phyloP scores from a whole-genome alignment of 352 stramenopile species.

The Plasmopara viticola region DNA sequence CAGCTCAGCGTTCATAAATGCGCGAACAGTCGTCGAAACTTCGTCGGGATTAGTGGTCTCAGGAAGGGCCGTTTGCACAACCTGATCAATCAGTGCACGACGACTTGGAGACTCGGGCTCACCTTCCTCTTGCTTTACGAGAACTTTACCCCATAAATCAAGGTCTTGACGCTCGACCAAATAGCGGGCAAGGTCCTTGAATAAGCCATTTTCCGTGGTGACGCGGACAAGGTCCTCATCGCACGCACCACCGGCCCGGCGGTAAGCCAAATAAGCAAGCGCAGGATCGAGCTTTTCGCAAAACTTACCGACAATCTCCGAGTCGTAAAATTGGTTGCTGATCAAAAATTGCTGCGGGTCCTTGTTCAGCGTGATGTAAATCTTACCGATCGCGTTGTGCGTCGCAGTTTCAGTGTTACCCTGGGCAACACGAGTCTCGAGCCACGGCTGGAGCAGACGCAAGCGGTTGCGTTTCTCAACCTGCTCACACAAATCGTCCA shows the following conservation, averaged over 20 bases:
- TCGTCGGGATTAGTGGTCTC: conserved; percentile 98
- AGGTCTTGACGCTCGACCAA: conserved; percentile 98
- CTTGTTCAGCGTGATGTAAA: conserved; percentile 99
- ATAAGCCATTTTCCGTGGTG: conserved; percentile 98
- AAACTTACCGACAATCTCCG: conserved; percentile 97
- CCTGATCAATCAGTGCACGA: conserved; percentile 96
- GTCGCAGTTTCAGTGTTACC: conserved; percentile 98
- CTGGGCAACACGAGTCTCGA: conserved; percentile 98
- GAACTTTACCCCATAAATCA: conserved; percentile 97
- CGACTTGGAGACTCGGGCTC: conserved; percentile 88
- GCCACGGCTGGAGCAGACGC: conserved; percentile 97
- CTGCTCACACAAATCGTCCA: conserved; percentile 98
- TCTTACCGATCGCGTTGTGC: conserved; percentile 99
- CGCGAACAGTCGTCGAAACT: conserved; percentile 99
- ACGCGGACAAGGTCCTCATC: conserved; percentile 99
- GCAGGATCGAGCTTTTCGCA: conserved; percentile 99
- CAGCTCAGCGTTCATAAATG: conserved; percentile 99
- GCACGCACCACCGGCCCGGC: conserved; percentile 96
- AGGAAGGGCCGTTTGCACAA: conserved; percentile 99
- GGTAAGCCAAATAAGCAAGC: conserved; percentile 99
- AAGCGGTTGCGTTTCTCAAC: conserved; percentile 99
- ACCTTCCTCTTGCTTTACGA: conserved; percentile 88
- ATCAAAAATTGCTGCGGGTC: conserved; percentile 98
- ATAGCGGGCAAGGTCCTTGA: conserved; percentile 99
- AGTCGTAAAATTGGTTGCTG: conserved; percentile 99